Base-by-base conservation (phyloP, 768 basidiomycete genomes). In the Suillus tomentosus region DNA sequence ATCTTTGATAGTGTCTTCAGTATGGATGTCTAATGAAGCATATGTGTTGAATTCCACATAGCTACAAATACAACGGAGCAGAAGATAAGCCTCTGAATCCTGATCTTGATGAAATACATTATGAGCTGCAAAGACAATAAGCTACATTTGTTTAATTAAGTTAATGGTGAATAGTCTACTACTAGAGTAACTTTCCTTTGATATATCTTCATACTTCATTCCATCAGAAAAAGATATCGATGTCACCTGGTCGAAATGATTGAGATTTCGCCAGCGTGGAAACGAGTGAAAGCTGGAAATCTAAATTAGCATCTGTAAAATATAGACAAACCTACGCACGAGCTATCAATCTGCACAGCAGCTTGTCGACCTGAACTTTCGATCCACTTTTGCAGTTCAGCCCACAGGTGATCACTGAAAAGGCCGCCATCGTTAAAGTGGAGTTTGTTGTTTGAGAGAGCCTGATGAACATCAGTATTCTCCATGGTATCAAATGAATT, bases 401-500 rank as follows among this genome's bases (percentile, higher is more conserved):
- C 37, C 61, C 71, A 72, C 14, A 79, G 61, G 63, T 80, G 80
- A 42, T 77, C 66, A 10, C 72, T 66, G n/a, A 70, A 76, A 6
- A 78, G 59, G 1, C 80, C 81, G 42, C 63, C 64, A 53, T 73
- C 48, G 60, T 79, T 71, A 31, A 70, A 68, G 69, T 83, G 82
- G 17, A 82, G 74, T 5, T 72, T 69, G 66, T 83, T 79, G 61
- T 72, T 79, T 8, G 76, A 76, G 1, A 1, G 24, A 39, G 77
- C 74, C 9, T 43, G 36, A 62, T 77, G 64, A 17, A 76, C 73
- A 66, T 82, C 78, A 7, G 75, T 77, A 60, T 74, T 58, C 34
- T 56, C 61, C 11, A 82, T 57, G 1, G 36, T 61, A 76, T 77
- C 79, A 64, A 82, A 83, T 17, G 74, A 73, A 71, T 79, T 54